Percentiles rank a stretch among this genome's conserved stretches.
These are phyloP conservation scores for Botryotinia calthae DNA, from an alignment of 2,329 filamentous ascomycete genomes.

Conservation along the genomic window DNA sequence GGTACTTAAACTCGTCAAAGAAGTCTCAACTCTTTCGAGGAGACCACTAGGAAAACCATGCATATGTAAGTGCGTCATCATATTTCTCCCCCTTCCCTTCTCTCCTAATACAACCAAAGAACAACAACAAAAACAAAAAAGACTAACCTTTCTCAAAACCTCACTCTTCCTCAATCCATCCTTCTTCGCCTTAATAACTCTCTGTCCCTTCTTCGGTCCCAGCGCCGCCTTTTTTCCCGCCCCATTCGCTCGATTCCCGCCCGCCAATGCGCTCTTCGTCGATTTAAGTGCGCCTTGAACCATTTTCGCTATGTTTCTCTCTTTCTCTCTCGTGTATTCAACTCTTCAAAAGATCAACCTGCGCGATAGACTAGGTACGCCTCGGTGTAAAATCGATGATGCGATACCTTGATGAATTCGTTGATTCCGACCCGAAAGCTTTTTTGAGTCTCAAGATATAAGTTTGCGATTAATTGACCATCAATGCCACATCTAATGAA, in stretches of 20 bases:
- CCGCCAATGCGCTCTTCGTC: slow-evolving; percentile 26
- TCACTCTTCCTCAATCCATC: slow-evolving; percentile 56
- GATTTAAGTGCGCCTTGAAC: slow-evolving; percentile 39
- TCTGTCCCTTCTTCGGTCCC: slow-evolving; percentile 56
- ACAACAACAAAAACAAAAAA: neutral
- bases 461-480: neutral
- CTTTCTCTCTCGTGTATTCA: neutral
- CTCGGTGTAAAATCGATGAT: neutral
- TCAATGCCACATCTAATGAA: neutral
- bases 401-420: neutral
- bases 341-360: neutral
- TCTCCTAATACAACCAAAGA: neutral
- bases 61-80: slow-evolving; percentile 17
- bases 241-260: slow-evolving; percentile 8
- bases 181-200: slow-evolving; percentile 67
- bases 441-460: neutral
- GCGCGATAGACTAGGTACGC: too few species aligned
- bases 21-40: slow-evolving; percentile 11
- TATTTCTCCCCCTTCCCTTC: neutral
- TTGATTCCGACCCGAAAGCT: neutral
- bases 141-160: slow-evolving; percentile 58
- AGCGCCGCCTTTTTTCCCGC: slow-evolving; percentile 38
- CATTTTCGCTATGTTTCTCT: slow-evolving; percentile 25
- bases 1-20: slow-evolving; percentile 13
- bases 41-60: slow-evolving; percentile 14